Conservation (phyloP, 2,329 filamentous ascomycete species). For the Didymella arachidicola region DNA sequence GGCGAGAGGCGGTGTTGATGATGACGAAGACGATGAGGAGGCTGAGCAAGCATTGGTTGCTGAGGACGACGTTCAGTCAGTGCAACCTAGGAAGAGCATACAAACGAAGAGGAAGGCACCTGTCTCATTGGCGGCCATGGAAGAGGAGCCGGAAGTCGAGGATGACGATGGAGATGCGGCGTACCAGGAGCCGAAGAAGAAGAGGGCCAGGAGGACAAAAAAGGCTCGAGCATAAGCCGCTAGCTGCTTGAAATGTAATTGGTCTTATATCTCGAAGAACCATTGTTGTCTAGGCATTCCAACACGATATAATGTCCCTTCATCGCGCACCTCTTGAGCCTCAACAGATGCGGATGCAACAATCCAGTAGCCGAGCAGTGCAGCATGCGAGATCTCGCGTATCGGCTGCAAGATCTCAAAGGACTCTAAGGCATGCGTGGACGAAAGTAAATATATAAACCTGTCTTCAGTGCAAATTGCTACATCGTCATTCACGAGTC, state of each 20-base stretch:
- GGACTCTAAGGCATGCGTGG: no score
- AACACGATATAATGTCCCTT: no score
- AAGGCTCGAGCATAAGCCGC: conserved; percentile 19
- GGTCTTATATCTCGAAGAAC: no score
- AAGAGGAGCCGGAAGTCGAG: conserved; percentile 19
- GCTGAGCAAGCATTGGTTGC: conserved; percentile 23
- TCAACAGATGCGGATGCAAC: no score
- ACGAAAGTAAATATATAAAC: no score
- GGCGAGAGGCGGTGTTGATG: conserved; percentile 32
- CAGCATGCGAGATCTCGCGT: no score
- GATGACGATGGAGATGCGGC: conserved; percentile 33
- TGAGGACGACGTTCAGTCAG: conserved; percentile 8
- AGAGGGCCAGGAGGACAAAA: conserved; percentile 26
- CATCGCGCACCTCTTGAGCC: no score
- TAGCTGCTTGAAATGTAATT: no score
- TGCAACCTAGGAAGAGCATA: conserved; percentile 9
- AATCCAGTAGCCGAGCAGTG: no score
- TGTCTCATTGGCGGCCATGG: conserved; percentile 9
- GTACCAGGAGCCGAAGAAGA: conserved; percentile 43
- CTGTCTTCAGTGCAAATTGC: no score
- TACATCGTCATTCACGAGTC: neutral
- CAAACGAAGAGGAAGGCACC: conserved; percentile 35
- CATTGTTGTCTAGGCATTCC: no score
- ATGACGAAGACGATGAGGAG: conserved; percentile 28
- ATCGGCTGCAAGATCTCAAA: no score